phyloP scores from a whole-genome alignment of 2,329 filamentous ascomycete genomes.

The Penicillium sp. region DNA sequence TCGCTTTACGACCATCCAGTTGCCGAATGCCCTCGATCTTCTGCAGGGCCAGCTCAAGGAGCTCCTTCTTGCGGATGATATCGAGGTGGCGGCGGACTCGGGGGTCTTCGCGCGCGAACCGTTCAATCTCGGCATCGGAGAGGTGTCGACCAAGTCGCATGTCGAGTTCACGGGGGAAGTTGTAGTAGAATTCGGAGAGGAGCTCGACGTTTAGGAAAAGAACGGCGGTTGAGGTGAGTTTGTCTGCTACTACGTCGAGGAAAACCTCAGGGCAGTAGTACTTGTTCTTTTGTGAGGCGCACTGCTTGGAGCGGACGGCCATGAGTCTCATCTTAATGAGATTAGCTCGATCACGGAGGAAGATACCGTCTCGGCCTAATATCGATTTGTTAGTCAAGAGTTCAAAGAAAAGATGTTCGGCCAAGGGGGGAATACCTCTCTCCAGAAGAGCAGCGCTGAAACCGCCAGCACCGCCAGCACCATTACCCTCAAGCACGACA shows the following conservation, averaged over 20 bases:
- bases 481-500: conserved; percentile 78
- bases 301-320: conserved; percentile 89
- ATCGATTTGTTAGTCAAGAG: conserved; percentile 1
- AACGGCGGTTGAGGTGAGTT: conserved; percentile 90
- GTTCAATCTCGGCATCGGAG: conserved; percentile 75
- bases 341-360: conserved; percentile 86
- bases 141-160: conserved; percentile 78
- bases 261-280: conserved; percentile 97
- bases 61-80: conserved; percentile 85
- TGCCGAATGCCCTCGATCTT: conserved; percentile 93
- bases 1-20: conserved; percentile 72
- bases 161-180: conserved; percentile 92
- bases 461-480: conserved; percentile 80
- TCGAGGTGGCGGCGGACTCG: conserved; percentile 88
- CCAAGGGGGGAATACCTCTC: conserved; percentile 59
- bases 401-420: neutral
- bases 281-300: conserved; percentile 79
- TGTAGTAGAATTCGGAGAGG: conserved; percentile 95
- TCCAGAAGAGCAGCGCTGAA: conserved; percentile 85
- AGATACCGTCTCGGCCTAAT: conserved; percentile 84
- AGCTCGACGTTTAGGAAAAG: conserved; percentile 97
- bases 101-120: conserved; percentile 88
- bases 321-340: conserved; percentile 86
- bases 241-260: conserved; percentile 93
- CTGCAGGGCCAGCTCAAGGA: conserved; percentile 86